Conservation (phyloP, 371 early-diverging fungal genomes). For the Amoeboaphelidium protococcarum region DNA sequence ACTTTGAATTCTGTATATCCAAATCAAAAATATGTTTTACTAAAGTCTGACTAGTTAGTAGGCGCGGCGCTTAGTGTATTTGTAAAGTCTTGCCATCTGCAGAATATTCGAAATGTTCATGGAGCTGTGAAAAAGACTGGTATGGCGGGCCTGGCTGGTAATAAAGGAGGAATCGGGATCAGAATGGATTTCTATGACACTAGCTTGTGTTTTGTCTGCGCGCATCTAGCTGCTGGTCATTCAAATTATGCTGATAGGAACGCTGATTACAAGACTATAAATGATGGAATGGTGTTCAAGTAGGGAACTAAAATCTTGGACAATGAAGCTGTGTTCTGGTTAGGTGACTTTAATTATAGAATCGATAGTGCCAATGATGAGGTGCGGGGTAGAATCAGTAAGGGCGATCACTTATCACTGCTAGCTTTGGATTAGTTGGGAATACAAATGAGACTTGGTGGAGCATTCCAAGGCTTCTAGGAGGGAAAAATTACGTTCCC, state of each 20-base stretch:
- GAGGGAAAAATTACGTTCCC: constrained; percentile 50
- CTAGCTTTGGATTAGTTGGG: not conserved
- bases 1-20: not conserved
- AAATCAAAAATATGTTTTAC: not conserved
- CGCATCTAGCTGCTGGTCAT: constrained; percentile 73
- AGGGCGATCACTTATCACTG: constrained; percentile 4
- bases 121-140: constrained; percentile 49
- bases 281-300: constrained; percentile 36
- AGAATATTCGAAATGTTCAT: constrained; percentile 56
- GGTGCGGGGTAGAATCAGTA: constrained; percentile 10
- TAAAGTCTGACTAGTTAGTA: constrained; percentile 3
- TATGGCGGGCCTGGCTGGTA: constrained; percentile 52
- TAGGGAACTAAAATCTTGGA: constrained; percentile 33
- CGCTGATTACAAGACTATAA: constrained; percentile 50
- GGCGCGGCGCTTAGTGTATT: constrained; percentile 6
- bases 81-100: not conserved
- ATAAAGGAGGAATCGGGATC: constrained; percentile 64
- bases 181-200: constrained; percentile 65
- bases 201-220: constrained; percentile 55
- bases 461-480: constrained; percentile 39
- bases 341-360: constrained; percentile 75
- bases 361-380: constrained; percentile 39
- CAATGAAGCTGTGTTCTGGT: constrained; percentile 53
- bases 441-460: not conserved
- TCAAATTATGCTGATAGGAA: constrained; percentile 51